Evolutionary conservation across 345 rosid species (phyloP).

Genomic region (Melaleuca alternifolia): DNA sequence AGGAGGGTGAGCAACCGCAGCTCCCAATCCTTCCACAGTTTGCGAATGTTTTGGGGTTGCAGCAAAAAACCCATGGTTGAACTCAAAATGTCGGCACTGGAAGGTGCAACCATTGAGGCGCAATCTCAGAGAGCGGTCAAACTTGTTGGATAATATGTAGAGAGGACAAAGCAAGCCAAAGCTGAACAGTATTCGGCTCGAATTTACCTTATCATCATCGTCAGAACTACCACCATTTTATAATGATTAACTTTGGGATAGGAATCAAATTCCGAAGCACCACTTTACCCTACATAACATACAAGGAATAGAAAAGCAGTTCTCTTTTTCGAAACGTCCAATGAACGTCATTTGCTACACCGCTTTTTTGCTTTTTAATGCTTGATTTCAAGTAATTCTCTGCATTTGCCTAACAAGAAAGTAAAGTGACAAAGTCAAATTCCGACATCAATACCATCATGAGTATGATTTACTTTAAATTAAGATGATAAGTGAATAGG

Average conservation of each 20-base stretch:
- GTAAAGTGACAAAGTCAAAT: neutral
- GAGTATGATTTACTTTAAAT: neutral
- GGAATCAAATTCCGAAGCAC: neutral
- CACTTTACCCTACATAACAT: neutral
- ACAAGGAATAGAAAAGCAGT: neutral
- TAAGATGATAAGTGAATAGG: no score
- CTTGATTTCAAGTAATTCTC: neutral
- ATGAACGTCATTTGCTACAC: neutral
- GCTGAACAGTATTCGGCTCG: neutral
- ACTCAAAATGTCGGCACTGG: neutral
- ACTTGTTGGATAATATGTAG: neutral
- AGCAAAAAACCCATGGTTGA: neutral
- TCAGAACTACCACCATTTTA: neutral
- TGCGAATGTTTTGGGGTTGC: neutral
- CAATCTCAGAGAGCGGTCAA: neutral
- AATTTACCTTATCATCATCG: neutral
- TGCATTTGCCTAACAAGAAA: neutral
- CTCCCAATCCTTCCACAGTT: neutral
- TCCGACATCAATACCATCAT: neutral
- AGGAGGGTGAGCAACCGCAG: neutral
- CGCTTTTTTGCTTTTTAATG: neutral
- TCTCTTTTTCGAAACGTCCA: no score
- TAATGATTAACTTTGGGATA: neutral
- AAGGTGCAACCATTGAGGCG: neutral
- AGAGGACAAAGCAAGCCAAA: neutral